Evolutionary conservation across 352 stramenopile species (phyloP).

Genomic region (Phytopythium aichiense): DNA sequence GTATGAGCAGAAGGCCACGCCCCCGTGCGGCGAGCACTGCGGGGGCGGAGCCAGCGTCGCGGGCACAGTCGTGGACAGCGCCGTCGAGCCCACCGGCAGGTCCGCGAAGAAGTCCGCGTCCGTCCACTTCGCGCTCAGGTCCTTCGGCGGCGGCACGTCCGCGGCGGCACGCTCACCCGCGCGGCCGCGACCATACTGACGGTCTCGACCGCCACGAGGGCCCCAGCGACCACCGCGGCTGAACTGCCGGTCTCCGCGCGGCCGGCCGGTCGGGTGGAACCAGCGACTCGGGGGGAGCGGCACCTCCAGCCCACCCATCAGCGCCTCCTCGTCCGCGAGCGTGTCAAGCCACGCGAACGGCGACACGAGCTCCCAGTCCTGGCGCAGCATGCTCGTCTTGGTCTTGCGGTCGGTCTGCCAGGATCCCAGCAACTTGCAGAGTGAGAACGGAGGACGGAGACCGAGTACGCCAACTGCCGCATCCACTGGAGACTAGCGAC

Average conservation of each 20-base stretch:
- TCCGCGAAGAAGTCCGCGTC: conserved; percentile 45
- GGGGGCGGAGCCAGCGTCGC: conserved; percentile 21
- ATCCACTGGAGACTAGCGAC: neutral
- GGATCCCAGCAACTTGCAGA: neutral
- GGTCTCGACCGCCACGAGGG: neutral
- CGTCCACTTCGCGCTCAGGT: conserved; percentile 16
- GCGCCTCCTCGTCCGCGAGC: conserved; percentile 44
- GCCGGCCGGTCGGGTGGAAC: neutral
- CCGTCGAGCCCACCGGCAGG: conserved; percentile 35
- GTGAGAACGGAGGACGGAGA: neutral
- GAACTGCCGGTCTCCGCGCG: neutral
- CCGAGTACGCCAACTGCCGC: neutral
- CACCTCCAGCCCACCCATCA: conserved; percentile 25
- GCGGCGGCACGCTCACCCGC: neutral
- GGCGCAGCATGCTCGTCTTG: conserved; percentile 34
- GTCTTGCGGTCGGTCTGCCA: conserved; percentile 3
- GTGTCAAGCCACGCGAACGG: conserved; percentile 42
- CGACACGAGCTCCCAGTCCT: conserved; percentile 48
- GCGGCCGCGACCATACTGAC: no score
- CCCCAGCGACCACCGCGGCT: neutral
- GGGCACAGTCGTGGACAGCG: conserved; percentile 44
- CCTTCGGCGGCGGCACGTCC: conserved; percentile 5
- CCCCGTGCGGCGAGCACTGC: conserved; percentile 35
- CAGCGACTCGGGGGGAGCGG: conserved; percentile 17
- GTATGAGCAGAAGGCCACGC: conserved; percentile 52